Evolutionary conservation across 257 asterid genomes (phyloP).

Genomic region (Jasminum sambac): DNA sequence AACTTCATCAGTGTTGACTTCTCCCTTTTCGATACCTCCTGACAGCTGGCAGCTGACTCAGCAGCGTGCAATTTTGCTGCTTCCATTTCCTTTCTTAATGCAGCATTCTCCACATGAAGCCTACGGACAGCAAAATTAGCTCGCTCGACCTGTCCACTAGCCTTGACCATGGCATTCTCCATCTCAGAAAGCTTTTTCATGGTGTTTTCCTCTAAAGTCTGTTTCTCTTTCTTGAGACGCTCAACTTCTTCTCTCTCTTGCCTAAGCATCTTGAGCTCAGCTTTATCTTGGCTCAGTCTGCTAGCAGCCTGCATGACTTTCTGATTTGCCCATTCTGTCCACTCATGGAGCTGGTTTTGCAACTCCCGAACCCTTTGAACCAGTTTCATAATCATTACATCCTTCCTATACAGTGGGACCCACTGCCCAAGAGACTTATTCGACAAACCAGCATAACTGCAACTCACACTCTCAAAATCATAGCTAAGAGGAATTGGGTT

Average conservation of each 20-base stretch:
- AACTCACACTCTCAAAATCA: conserved; percentile 39
- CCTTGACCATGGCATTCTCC: conserved; percentile 82
- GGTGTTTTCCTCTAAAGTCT: conserved; percentile 67
- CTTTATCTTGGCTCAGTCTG: conserved; percentile 62
- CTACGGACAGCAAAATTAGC: conserved; percentile 73
- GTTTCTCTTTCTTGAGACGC: conserved; percentile 85
- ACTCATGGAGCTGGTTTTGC: conserved; percentile 86
- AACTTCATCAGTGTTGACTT: conserved; percentile 62
- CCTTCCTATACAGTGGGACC: conserved; percentile 71
- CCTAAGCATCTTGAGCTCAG: conserved; percentile 81
- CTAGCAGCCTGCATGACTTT: conserved; percentile 74
- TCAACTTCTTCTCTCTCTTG: conserved; percentile 94
- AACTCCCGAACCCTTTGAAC: conserved; percentile 68
- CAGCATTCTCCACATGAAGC: conserved; percentile 71
- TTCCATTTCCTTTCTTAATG: conserved; percentile 77
- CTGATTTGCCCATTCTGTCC: conserved; percentile 99
- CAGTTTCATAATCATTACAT: conserved; percentile 76
- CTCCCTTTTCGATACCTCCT: conserved; percentile 77
- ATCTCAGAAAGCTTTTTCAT: conserved; percentile 80
- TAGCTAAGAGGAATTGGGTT: conserved; percentile 57
- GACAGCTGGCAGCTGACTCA: conserved; percentile 73
- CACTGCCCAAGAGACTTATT: conserved; percentile 41
- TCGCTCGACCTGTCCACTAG: conserved; percentile 79
- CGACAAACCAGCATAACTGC: conserved; percentile 35
- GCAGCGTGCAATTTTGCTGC: conserved; percentile 68